Conservation (phyloP, 2,329 filamentous ascomycete species). For the Colletotrichum costaricense region DNA sequence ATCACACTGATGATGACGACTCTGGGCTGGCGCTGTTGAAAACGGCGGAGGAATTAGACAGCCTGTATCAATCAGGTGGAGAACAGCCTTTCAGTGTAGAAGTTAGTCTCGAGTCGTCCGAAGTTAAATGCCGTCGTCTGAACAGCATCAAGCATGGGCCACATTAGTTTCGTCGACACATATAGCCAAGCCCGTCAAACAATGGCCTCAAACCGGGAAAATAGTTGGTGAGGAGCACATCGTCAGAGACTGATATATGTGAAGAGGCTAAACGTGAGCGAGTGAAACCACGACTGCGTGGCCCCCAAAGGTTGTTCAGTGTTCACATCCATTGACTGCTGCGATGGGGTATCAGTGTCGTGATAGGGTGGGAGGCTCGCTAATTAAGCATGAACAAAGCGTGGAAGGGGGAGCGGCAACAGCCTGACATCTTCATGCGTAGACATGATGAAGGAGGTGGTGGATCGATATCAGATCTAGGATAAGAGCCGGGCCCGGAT, state of each 20-base stretch:
- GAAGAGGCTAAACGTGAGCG: neutral
- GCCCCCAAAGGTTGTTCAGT: neutral
- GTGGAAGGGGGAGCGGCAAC: constrained; percentile 9
- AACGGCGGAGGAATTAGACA: neutral
- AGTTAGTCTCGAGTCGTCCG: constrained; percentile 19
- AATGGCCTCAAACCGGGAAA: constrained; percentile 17
- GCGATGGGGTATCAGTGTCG: neutral
- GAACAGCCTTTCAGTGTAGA: constrained; percentile 12
- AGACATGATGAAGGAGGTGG: constrained; percentile 10
- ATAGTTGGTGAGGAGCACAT: constrained; percentile 1
- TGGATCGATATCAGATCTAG: constrained; percentile 17
- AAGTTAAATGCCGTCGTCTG: constrained; percentile 27
- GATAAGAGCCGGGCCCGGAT: constrained; percentile 3
- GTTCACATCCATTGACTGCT: neutral
- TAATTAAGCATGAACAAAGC: constrained; percentile 21
- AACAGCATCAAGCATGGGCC: constrained; percentile 18
- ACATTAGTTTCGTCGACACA: constrained; percentile 10
- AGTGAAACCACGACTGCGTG: constrained; percentile 21
- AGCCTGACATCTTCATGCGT: constrained; percentile 27
- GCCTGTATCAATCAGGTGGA: constrained; percentile 5
- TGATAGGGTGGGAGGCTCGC: neutral
- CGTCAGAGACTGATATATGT: constrained; percentile 7
- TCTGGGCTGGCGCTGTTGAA: neutral
- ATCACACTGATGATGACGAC: constrained; percentile 1
- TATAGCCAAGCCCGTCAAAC: constrained; percentile 20